Conservation (phyloP, 768 basidiomycete species). For the Boletus eberwhitei region DNA sequence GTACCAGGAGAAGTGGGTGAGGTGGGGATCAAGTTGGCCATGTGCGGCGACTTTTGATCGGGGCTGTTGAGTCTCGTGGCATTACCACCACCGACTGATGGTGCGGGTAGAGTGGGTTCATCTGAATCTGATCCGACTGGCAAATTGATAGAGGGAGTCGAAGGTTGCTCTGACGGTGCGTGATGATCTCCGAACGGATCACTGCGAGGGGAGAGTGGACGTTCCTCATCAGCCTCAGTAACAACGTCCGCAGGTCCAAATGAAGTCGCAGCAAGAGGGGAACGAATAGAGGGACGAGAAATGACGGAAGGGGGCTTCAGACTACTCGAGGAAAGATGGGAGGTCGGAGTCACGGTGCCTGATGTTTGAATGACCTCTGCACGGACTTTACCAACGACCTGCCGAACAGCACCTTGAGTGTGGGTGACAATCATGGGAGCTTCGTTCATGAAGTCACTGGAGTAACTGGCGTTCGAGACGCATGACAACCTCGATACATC, state of each 20-base stretch:
- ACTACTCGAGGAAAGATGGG: constrained; percentile 33
- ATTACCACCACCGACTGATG: constrained; percentile 59
- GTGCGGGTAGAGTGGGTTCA: constrained; percentile 43
- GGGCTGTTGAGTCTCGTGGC: constrained; percentile 61
- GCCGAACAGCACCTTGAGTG: constrained; percentile 56
- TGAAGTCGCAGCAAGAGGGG: constrained; percentile 66
- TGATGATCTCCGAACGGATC: constrained; percentile 70
- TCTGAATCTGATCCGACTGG: constrained; percentile 37
- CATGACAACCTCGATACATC: constrained; percentile 62
- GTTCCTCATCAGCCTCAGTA: constrained; percentile 41
- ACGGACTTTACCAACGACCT: constrained; percentile 73
- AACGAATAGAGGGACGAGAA: constrained; percentile 48
- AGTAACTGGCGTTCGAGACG: constrained; percentile 70
- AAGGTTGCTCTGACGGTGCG: constrained; percentile 14
- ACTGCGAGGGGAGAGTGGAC: constrained; percentile 21
- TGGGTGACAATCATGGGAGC: constrained; percentile 80
- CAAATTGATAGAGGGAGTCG: constrained; percentile 20
- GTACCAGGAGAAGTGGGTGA: constrained; percentile 30
- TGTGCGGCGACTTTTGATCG: constrained; percentile 46
- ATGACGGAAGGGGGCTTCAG: constrained; percentile 38
- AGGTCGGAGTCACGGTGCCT: constrained; percentile 33
- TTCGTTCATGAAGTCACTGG: constrained; percentile 78
- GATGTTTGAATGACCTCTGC: constrained; percentile 73
- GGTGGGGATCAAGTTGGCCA: constrained; percentile 59
- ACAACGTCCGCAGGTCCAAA: constrained; percentile 69